Base-by-base conservation (phyloP, 305 asterid species). In the Petunia hybrid region DNA sequence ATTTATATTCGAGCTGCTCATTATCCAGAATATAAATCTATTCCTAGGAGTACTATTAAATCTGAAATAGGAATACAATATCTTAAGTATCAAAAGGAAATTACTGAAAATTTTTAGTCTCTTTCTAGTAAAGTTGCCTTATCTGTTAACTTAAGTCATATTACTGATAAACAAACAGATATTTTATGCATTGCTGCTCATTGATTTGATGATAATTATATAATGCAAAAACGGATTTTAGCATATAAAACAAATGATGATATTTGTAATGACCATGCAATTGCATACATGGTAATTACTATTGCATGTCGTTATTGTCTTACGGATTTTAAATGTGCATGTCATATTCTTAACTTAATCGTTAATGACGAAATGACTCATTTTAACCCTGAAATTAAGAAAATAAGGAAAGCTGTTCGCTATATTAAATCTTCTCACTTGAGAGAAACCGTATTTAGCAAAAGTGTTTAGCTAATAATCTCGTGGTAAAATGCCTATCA, bases 141-240 rank as follows among this genome's bases (percentile, higher is more conserved):
- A 68, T 1, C 39, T 68, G 2, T 68, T 16, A 39, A 68, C 40
- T 16, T 9, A 16, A 13, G 6, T 69, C 16, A 0, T 45, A 69
- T 57, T 16, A 40, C 42, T 22, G 3, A 5, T 1, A 3, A 5
- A 42, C 38, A 35, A 16, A 3, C 4, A 43, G 76, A 45, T 12
- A 9, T 68, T 68, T 2, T 43, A 8, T 68, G 76, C 57, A 4
- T 69, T 8, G 43, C 59, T 69, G 59, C 59, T 22, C 8, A 45
- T 45, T 69, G 76, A 57, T 43, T 69, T 45, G 59, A 69, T 69
- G 59, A 69, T 45, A 43, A 69, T 8, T 69, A 42, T 69, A 8
- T 43, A 2, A 43, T 69, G 76, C 57, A 69, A 69, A 69, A 22
- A 69, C 14, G 41, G n/a, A 69, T 45, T 45, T 43, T 69, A 69